Percentiles rank a stretch among this genome's conserved stretches.
Evolutionary conservation across 1,284 basidiomycete species (phyloP).

Genomic region (Anthracocystis setariae): DNA sequence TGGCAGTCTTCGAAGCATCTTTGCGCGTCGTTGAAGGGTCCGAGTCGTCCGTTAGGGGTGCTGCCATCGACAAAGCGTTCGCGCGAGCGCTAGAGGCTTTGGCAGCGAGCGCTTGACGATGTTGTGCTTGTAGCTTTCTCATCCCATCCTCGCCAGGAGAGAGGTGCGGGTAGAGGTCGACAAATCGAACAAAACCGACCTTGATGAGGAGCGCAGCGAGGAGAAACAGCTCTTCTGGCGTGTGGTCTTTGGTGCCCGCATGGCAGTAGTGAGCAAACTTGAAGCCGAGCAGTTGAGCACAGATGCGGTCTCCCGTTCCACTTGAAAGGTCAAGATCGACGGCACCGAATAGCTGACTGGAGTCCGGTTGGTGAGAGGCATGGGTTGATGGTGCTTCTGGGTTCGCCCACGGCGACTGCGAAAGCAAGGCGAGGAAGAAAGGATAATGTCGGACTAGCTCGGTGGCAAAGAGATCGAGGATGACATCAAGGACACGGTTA

Average conservation of each 20-base stretch:
- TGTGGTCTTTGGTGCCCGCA: conserved; percentile 69
- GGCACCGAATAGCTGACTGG: conserved; percentile 14
- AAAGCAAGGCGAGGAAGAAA: conserved; percentile 90
- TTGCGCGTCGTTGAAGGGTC: conserved; percentile 40
- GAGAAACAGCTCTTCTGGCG: conserved; percentile 80
- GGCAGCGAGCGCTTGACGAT: conserved; percentile 75
- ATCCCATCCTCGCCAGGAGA: conserved; percentile 61
- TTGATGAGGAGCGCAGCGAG: conserved; percentile 87
- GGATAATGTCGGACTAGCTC: conserved; percentile 84
- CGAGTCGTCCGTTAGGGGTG: conserved; percentile 77
- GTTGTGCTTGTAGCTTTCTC: conserved; percentile 74
- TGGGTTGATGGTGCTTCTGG: conserved; percentile 9
- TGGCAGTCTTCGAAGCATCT: conserved; percentile 66
- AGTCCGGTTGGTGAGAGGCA: conserved; percentile 1
- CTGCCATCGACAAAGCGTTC: conserved; percentile 85
- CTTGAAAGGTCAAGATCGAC: conserved; percentile 31
- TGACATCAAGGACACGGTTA: conserved; percentile 89
- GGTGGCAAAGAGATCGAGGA: conserved; percentile 87
- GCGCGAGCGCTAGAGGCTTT: conserved; percentile 74
- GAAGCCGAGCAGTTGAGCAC: conserved; percentile 93
- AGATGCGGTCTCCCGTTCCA: conserved; percentile 71
- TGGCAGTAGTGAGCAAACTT: conserved; percentile 88
- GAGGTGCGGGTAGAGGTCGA: conserved; percentile 87
- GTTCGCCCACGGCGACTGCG: conserved; percentile 81
- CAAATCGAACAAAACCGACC: conserved; percentile 83